A percentile compares a stretch with the other conserved stretches of the same genome.
Conservation (phyloP, 1,284 basidiomycete genomes). For the Pseudozyma sp. region DNA sequence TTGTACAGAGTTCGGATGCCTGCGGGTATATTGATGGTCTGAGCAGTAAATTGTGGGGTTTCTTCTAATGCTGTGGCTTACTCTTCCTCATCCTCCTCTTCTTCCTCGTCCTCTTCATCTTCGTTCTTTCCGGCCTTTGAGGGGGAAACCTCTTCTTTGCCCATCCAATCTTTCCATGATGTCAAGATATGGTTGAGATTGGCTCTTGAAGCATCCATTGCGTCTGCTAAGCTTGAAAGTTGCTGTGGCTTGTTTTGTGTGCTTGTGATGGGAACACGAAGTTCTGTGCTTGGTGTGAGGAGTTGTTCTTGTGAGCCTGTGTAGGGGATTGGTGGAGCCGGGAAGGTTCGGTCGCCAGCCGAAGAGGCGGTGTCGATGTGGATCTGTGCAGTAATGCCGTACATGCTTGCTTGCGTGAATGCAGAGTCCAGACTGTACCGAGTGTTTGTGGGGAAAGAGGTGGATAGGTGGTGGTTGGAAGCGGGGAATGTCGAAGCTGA, state of each 20-base stretch:
- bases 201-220: constrained; percentile 26
- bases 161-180: constrained; percentile 44
- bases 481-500: neutral
- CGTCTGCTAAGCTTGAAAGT: constrained; percentile 28
- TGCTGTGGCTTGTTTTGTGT: constrained; percentile 18
- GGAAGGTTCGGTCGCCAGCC: constrained; percentile 3
- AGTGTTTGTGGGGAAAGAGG: neutral
- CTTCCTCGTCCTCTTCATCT: constrained; percentile 24
- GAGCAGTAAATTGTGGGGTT: neutral
- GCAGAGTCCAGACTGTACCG: neutral
- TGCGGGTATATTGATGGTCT: constrained; percentile 1
- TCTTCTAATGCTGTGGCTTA: neutral
- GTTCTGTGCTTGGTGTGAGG: constrained; percentile 29
- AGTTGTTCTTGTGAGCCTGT: neutral
- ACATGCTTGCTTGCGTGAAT: constrained; percentile 3
- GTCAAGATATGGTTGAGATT: constrained; percentile 33
- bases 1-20: constrained; percentile 6
- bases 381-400: constrained; percentile 13
- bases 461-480: constrained; percentile 5
- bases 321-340: constrained; percentile 20
- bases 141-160: constrained; percentile 15
- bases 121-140: constrained; percentile 11
- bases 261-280: constrained; percentile 11
- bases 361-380: constrained; percentile 25
- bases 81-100: constrained; percentile 19